A percentile compares a stretch with the other conserved stretches of the same genome.
These are phyloP conservation scores for Picea sitchensis DNA, from an alignment of 75 land plant species.

Conservation along the genomic window DNA sequence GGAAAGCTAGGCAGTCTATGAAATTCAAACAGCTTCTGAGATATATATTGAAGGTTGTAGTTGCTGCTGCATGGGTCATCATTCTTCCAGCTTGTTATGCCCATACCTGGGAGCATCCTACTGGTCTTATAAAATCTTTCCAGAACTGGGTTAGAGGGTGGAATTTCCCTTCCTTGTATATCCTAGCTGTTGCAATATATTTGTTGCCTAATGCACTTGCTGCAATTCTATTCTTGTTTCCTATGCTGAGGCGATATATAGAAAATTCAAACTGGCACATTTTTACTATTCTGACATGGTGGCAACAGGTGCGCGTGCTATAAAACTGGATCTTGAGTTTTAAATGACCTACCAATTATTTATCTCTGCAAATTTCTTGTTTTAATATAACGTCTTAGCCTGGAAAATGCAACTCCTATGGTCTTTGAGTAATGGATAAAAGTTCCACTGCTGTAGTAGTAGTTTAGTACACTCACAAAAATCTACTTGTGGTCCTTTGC, in stretches of 20 bases:
- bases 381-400: too few relatives aligned
- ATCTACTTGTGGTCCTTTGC: slow-evolving; percentile 10
- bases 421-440: too few relatives aligned
- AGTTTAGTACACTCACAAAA: too few relatives aligned
- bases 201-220: slow-evolving; percentile 83
- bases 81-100: slow-evolving; percentile 66
- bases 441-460: too few relatives aligned
- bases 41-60: slow-evolving; percentile 48
- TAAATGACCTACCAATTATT: not conserved
- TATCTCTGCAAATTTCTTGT: too few relatives aligned
- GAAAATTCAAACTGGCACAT: slow-evolving; percentile 81
- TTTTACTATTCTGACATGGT: slow-evolving; percentile 74
- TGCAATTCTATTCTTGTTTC: slow-evolving; percentile 71
- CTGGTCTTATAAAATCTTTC: slow-evolving; percentile 39
- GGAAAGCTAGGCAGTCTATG: slow-evolving; percentile 80
- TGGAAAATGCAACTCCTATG: too few relatives aligned
- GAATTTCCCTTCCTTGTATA: slow-evolving; percentile 54
- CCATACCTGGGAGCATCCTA: slow-evolving; percentile 41
- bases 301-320: slow-evolving; percentile 78
- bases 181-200: slow-evolving; percentile 71
- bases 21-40: slow-evolving; percentile 35
- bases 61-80: slow-evolving; percentile 74
- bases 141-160: slow-evolving; percentile 46
- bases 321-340: not conserved
- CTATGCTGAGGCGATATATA: slow-evolving; percentile 58